phyloP scores from a whole-genome alignment of 306 rosid genomes.

The Luffa aegyptiaca region DNA sequence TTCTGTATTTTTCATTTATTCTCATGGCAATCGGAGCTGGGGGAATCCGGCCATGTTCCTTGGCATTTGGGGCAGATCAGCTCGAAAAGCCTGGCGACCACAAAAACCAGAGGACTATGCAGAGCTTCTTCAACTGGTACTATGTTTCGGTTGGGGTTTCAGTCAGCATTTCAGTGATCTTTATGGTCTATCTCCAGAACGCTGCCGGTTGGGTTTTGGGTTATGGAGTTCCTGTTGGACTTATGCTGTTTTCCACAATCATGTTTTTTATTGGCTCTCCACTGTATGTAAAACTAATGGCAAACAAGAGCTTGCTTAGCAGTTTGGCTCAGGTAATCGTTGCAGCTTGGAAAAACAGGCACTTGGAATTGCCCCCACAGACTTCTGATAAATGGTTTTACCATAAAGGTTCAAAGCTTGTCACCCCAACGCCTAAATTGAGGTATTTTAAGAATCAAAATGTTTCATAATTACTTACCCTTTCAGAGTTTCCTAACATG shows the following conservation, averaged over 20 bases:
- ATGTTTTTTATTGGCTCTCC: slow-evolving; percentile 56
- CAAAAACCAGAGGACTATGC: slow-evolving; percentile 28
- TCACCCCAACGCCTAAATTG: slow-evolving; percentile 43
- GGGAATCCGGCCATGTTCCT: slow-evolving; percentile 67
- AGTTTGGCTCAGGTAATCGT: slow-evolving; percentile 37
- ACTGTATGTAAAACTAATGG: slow-evolving; percentile 29
- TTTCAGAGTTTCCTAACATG: background rate
- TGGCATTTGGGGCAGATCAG: slow-evolving; percentile 76
- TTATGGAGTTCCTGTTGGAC: slow-evolving; percentile 55
- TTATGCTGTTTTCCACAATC: slow-evolving; percentile 43
- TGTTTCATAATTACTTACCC: background rate
- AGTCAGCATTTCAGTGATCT: slow-evolving; percentile 26
- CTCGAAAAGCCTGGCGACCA: slow-evolving; percentile 34
- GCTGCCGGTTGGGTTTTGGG: slow-evolving; percentile 53
- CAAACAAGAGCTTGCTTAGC: slow-evolving; percentile 42
- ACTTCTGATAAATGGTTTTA: slow-evolving; percentile 36
- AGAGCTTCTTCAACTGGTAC: slow-evolving; percentile 76
- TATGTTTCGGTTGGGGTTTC: slow-evolving; percentile 66
- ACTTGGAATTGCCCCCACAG: slow-evolving; percentile 29
- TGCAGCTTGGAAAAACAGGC: slow-evolving; percentile 63
- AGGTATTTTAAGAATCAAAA: slow-evolving; percentile 26
- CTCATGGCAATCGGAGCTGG: slow-evolving; percentile 72
- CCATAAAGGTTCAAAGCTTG: slow-evolving; percentile 37
- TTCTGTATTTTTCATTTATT: slow-evolving; percentile 36
- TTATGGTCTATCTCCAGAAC: slow-evolving; percentile 59